Evolutionary conservation across 169 alveolate species (phyloP).

Genomic region (Perkinsus marinus): DNA sequence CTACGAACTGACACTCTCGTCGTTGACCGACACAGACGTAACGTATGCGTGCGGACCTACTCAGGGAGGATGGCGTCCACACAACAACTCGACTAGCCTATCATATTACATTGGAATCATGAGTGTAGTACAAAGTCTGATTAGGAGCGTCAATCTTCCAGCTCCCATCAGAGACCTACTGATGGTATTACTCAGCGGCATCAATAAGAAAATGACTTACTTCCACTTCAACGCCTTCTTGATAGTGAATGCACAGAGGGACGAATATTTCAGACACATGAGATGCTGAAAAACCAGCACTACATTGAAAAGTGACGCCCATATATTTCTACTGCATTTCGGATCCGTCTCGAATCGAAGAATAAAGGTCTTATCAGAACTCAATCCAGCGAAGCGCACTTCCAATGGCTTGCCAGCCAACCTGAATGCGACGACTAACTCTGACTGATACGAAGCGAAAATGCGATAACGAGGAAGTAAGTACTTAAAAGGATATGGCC

Average conservation of each 20-base stretch:
- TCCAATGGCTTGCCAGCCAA: not conserved
- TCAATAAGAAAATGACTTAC: not conserved
- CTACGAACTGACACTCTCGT: too few species aligned
- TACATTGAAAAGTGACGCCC: too few species aligned
- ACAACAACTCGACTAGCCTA: too few species aligned
- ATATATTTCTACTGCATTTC: not conserved
- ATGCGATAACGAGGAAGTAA: not conserved
- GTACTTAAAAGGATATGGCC: not conserved
- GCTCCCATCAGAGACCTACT: not conserved
- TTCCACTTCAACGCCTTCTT: not conserved
- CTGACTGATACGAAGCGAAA: too few species aligned
- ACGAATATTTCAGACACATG: not conserved
- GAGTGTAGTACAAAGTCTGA: not conserved
- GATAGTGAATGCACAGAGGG: not conserved
- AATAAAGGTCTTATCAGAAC: not conserved
- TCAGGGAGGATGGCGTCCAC: too few species aligned
- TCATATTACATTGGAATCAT: not conserved
- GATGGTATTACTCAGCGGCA: not conserved
- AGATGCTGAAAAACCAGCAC: not conserved
- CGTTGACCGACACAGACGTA: too few species aligned
- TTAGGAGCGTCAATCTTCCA: not conserved
- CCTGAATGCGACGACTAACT: not conserved
- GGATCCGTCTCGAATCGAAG: not conserved
- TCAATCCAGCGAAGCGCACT: not conserved
- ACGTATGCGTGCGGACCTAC: too few species aligned